Evolutionary conservation across 164 flowering plant species (phyloP).

Genomic region (Saururus chinensis): DNA sequence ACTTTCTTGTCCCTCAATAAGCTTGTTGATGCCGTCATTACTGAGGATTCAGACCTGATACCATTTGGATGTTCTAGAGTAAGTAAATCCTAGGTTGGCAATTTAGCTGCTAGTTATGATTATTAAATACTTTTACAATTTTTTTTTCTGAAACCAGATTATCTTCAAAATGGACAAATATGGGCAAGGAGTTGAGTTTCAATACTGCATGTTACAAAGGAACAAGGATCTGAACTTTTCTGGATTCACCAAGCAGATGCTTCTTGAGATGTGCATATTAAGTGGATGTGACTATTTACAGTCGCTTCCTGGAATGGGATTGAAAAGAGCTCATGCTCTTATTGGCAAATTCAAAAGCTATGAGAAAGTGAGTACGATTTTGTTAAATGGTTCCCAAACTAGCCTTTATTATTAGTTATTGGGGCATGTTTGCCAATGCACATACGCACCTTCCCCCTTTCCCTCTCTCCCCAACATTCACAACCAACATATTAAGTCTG

Average conservation of each 20-base stretch:
- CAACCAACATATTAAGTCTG: no score
- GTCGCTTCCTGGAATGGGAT: conserved; percentile 93
- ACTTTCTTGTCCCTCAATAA: conserved; percentile 74
- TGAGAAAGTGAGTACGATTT: conserved; percentile 53
- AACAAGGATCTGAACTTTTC: conserved; percentile 66
- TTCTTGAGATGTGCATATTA: conserved; percentile 95
- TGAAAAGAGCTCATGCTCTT: conserved; percentile 84
- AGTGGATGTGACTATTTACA: conserved; percentile 96
- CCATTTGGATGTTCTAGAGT: conserved; percentile 97
- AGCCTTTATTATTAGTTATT: background rate
- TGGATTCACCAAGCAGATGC: conserved; percentile 79
- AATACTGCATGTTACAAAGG: conserved; percentile 41
- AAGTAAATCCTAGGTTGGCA: conserved; percentile 14
- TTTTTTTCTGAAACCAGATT: conserved; percentile 35
- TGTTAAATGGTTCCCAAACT: background rate
- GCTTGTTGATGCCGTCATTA: conserved; percentile 79
- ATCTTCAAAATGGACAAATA: conserved; percentile 96
- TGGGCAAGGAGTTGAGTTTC: conserved; percentile 91
- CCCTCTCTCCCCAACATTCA: no score
- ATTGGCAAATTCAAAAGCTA: conserved; percentile 63
- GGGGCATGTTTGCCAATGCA: background rate
- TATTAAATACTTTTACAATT: background rate
- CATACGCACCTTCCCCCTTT: no score
- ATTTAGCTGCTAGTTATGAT: background rate
- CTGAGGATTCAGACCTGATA: conserved; percentile 95